phyloP scores from a whole-genome alignment of 2,329 filamentous ascomycete genomes.

The Podosphaera xanthii region DNA sequence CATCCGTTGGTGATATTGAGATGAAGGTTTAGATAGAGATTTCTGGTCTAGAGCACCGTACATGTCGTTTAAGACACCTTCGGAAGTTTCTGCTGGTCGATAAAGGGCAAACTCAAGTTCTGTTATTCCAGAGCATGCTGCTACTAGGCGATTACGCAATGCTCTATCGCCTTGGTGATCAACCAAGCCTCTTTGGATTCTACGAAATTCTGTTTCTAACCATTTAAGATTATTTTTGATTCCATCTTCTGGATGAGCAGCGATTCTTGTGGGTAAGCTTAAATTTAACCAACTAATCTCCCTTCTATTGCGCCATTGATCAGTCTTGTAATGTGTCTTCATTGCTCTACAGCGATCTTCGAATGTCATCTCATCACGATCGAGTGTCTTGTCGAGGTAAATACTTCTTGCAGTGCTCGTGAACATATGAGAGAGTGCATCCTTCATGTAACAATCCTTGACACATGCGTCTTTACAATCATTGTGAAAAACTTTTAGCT shows the following conservation, averaged over 20 bases:
- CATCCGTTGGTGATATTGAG: neutral
- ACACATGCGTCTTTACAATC: neutral
- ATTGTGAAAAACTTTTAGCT: neutral
- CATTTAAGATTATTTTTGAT: neutral
- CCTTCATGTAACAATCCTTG: neutral
- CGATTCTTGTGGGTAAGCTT: neutral
- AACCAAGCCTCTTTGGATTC: neutral
- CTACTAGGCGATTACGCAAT: neutral
- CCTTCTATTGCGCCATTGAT: neutral
- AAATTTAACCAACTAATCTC: neutral
- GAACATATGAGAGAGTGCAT: neutral
- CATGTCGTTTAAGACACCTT: neutral
- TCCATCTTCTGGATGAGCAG: neutral
- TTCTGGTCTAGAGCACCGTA: neutral
- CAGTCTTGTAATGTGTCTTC: neutral
- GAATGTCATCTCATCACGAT: neutral
- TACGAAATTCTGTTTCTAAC: neutral
- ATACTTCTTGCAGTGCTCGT: neutral
- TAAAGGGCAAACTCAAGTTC: neutral
- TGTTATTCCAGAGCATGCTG: neutral
- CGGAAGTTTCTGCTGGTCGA: neutral
- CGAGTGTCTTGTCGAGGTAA: neutral
- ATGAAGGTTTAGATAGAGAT: neutral
- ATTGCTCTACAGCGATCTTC: neutral
- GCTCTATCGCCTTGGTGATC: slow-evolving; percentile 1